Conservation (phyloP, 306 rosid genomes). For the Lablab purpureus region DNA sequence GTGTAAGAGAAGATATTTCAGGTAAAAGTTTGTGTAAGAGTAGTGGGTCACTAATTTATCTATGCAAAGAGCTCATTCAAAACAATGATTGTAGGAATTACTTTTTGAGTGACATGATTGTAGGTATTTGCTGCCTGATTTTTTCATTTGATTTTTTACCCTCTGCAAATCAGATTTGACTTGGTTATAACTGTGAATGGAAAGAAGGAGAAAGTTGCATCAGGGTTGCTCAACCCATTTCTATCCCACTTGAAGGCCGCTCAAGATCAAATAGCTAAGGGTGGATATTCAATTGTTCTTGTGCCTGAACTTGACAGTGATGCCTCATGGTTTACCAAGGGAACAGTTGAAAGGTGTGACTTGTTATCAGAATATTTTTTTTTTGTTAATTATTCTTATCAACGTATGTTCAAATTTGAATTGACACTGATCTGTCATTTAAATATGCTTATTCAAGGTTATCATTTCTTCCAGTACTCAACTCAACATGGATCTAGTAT, state of each 20-base stretch:
- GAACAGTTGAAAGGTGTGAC: conserved; percentile 79
- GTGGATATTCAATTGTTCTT: conserved; percentile 89
- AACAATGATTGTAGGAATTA: conserved; percentile 9
- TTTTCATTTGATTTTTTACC: conserved; percentile 18
- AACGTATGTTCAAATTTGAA: conserved; percentile 19
- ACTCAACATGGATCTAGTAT: conserved; percentile 25
- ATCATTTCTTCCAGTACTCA: conserved; percentile 24
- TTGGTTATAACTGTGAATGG: conserved; percentile 84
- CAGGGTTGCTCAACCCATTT: conserved; percentile 88
- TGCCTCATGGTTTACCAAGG: conserved; percentile 82
- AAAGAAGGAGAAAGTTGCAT: conserved; percentile 84
- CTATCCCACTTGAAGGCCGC: conserved; percentile 92
- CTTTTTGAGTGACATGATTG: not conserved
- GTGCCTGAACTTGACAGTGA: conserved; percentile 64
- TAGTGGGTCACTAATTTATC: not conserved
- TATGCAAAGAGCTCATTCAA: not conserved
- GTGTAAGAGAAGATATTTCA: too few relatives aligned
- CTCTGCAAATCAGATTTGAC: conserved; percentile 72
- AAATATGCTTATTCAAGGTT: conserved; percentile 24
- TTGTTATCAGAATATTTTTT: not conserved
- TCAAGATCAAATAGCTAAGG: conserved; percentile 88
- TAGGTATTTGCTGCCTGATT: conserved; percentile 22
- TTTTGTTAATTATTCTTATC: conserved; percentile 29
- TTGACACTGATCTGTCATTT: conserved; percentile 35
- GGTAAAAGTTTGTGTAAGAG: too few relatives aligned